Conservation (phyloP, 352 stramenopile genomes). For the Phytophthora vignae region DNA sequence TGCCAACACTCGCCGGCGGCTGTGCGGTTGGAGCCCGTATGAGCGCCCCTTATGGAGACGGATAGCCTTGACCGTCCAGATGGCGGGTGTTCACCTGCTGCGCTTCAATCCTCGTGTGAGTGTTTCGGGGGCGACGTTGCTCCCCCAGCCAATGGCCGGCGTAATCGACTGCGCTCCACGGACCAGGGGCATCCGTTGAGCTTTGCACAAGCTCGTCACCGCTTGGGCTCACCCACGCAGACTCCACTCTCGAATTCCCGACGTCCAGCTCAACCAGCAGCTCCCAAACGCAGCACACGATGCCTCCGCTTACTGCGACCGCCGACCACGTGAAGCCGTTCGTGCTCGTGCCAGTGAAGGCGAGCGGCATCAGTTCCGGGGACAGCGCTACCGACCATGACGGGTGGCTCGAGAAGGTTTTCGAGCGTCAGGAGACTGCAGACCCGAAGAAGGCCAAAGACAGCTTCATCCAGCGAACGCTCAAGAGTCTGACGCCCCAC, state of each 20-base stretch:
- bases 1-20: neutral
- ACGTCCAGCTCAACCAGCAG: conserved; percentile 7
- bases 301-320: conserved; percentile 17
- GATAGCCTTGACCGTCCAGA: conserved; percentile 27
- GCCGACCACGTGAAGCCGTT: conserved; percentile 22
- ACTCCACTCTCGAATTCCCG: conserved; percentile 26
- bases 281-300: neutral
- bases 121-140: neutral
- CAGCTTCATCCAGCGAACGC: conserved; percentile 31
- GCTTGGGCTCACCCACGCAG: neutral
- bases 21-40: neutral
- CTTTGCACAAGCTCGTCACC: conserved; percentile 25
- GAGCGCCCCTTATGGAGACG: neutral
- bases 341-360: conserved; percentile 11
- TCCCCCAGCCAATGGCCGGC: conserved; percentile 13
- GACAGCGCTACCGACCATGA: conserved; percentile 4
- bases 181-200: conserved; percentile 15
- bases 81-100: conserved; percentile 19
- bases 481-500: conserved; percentile 28
- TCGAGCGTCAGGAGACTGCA: conserved; percentile 11
- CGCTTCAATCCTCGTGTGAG: conserved; percentile 11
- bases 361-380: conserved; percentile 2
- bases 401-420: conserved; percentile 30
- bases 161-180: conserved; percentile 19
- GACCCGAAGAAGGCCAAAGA: conserved; percentile 18